Evolutionary conservation across 2,329 filamentous ascomycete species (phyloP).

Genomic region (Mollisia scopiformis): DNA sequence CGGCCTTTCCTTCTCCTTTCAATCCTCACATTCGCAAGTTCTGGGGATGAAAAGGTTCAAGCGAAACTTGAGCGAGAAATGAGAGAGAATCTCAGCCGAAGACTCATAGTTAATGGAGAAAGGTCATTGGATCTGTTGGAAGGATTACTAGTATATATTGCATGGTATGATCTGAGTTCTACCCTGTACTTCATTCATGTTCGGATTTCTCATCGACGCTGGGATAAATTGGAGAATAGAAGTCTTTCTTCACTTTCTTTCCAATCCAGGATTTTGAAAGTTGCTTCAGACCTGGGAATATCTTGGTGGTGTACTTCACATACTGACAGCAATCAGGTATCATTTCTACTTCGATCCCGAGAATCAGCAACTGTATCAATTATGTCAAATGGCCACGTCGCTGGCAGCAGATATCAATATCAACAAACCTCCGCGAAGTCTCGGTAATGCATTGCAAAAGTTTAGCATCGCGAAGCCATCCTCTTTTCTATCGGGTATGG

Average conservation of each 20-base stretch:
- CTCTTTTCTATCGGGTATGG: not conserved
- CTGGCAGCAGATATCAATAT: constrained; percentile 37
- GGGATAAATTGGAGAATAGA: no score
- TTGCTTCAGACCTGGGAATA: no score
- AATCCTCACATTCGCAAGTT: constrained; percentile 54
- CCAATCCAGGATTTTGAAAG: no score
- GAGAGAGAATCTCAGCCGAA: constrained; percentile 57
- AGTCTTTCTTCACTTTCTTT: no score
- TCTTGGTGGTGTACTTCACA: no score
- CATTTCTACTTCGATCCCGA: constrained; percentile 36
- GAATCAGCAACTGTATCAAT: constrained; percentile 37
- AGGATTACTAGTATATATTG: constrained; percentile 58
- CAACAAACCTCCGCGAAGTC: constrained; percentile 21
- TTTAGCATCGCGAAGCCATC: not conserved
- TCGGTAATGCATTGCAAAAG: no score
- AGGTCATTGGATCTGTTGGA: constrained; percentile 59
- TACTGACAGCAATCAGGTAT: constrained; percentile 22
- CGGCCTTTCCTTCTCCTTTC: constrained; percentile 58
- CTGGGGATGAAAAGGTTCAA: constrained; percentile 54
- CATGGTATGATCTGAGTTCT: constrained; percentile 50
- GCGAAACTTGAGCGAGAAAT: constrained; percentile 60
- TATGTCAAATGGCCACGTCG: constrained; percentile 35
- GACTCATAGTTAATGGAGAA: constrained; percentile 60
- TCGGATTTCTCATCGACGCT: no score
- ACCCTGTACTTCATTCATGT: no score